These are phyloP conservation scores for Arthroderma sp. DNA, from an alignment of 2,329 filamentous ascomycete species.

Conservation along the genomic window DNA sequence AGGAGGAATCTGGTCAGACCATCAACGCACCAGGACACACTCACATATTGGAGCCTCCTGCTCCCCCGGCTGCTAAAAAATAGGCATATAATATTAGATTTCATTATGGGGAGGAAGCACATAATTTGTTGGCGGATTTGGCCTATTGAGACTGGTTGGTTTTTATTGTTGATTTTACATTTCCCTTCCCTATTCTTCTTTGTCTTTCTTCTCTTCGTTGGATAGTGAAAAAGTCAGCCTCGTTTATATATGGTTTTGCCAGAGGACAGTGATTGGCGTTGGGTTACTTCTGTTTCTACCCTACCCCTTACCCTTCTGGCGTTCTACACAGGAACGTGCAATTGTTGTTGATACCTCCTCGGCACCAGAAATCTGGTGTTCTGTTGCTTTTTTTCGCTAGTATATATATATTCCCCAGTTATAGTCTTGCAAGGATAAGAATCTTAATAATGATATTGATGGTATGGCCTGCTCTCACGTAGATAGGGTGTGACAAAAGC, in stretches of 20 bases:
- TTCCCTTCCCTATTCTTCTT: not conserved
- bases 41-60: slow-evolving; percentile 66
- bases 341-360: not conserved
- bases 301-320: not conserved
- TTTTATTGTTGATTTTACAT: not conserved
- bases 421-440: not conserved
- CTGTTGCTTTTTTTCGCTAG: not conserved
- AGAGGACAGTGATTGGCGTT: not conserved
- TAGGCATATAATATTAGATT: slow-evolving; percentile 2
- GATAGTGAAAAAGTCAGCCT: not conserved
- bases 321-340: not conserved
- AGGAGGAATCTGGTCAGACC: slow-evolving; percentile 60
- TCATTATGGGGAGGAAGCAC: slow-evolving; percentile 4
- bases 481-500: not conserved
- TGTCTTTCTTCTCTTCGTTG: not conserved
- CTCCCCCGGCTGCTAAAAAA: slow-evolving; percentile 7
- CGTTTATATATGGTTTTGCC: not conserved
- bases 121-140: not conserved
- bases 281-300: not conserved
- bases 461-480: not conserved
- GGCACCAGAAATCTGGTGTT: not conserved
- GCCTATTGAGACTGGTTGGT: not conserved
- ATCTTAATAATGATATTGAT: not conserved
- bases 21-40: slow-evolving; percentile 64
- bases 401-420: not conserved